Evolutionary conservation across 2,329 filamentous ascomycete species (phyloP), one percentile per base, ranked within the genome.

Genomic region (Coniochaeta sp.): DNA sequence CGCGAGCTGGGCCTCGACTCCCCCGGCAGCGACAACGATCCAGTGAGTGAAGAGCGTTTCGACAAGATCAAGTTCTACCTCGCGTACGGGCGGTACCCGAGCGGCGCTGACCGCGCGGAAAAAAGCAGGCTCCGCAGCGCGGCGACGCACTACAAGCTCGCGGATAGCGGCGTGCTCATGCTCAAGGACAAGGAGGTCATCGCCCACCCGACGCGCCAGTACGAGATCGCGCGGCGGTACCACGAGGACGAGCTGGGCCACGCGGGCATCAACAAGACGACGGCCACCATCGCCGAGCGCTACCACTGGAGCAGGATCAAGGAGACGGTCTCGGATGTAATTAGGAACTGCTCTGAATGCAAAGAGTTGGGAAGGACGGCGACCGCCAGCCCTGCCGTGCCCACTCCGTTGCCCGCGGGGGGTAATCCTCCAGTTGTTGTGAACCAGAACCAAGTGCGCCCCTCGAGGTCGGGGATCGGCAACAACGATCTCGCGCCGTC

Each of bases 251-350:
- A 85, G 38, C 30, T 32, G 30, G 30, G 9, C n/a, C 94, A 99
- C 65, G 90, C 87, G 6, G 94, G 94, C 49, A 97, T 97, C 76
- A 99, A 99, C 76, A 96, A 96, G 74, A 97, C 92, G 0, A 97
- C 92, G 1, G 91, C 92, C 18, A 87, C 85, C 18, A 96, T 99
- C 62, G 90, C 92, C 10, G 89, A 96, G 65, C 87, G 86, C 63
- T 96, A 92, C 66, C 94, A 97, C 71, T 99, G 94, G 94, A 91
- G 95, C 47, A 83, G 92, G 55, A 97, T 97, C 73, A 99, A 97
- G 68, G 91, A 96, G 70, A 97, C 92, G 1, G 94, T 96, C 55
- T 94, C 87, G 65, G 85, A 92, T 65, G 91, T 96, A 60, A 96
- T 97, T 69, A 86, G 89, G 61, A 92, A 94, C 62, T 99, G 94